Percentiles rank a stretch among this genome's conserved stretches.
phyloP scores from a whole-genome alignment of 148 eudicot species.

The Rheum nobile region DNA sequence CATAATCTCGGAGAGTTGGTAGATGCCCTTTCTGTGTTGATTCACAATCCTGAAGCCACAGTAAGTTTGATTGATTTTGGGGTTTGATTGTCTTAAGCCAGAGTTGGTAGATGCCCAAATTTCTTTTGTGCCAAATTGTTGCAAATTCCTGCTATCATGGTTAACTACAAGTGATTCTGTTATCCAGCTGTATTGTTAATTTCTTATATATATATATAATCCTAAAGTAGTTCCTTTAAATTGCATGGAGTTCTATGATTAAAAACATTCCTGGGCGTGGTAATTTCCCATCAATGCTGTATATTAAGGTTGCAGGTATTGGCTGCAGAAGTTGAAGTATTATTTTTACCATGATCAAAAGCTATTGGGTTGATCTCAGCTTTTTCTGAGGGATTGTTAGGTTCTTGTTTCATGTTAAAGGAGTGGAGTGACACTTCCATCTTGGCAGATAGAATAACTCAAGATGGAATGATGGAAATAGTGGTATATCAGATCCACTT shows the following conservation, averaged over 20 bases:
- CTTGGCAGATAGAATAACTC: not conserved
- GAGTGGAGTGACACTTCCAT: not conserved
- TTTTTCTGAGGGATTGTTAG: not conserved
- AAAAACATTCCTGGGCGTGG: not conserved
- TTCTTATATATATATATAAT: not conserved
- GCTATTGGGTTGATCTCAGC: not conserved
- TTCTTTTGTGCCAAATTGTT: not conserved
- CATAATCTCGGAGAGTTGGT: slow-evolving; percentile 98
- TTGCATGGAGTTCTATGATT: not conserved
- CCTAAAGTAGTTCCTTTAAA: not conserved
- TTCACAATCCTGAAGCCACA: slow-evolving; percentile 94
- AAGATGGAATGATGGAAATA: not conserved
- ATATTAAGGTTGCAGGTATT: not conserved
- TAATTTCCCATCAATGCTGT: not conserved
- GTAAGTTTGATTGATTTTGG: slow-evolving; percentile 31
- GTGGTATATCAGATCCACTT: not conserved
- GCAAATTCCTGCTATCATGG: not conserved
- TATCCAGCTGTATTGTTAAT: not conserved
- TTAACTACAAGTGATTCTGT: not conserved
- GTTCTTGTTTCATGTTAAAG: not conserved
- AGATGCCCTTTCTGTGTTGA: slow-evolving; percentile 79
- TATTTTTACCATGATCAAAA: not conserved
- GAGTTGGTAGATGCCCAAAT: too few species aligned
- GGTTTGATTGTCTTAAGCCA: not conserved
- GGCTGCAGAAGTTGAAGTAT: not conserved